Base-by-base conservation (phyloP, 2,329 filamentous ascomycete species). In the Chaetomiaceae sp. region DNA sequence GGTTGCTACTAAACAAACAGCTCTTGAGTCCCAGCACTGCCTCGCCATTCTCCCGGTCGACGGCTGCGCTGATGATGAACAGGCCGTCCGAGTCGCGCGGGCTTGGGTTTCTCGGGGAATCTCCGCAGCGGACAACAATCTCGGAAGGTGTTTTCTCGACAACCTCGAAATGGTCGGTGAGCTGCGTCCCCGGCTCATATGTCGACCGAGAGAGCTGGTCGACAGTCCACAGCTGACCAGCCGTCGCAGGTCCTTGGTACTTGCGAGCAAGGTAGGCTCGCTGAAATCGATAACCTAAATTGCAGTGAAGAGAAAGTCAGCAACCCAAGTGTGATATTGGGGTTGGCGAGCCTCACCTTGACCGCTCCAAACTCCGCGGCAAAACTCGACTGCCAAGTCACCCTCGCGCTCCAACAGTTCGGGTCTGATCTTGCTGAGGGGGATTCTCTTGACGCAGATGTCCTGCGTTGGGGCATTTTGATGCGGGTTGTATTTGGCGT, bases 81-180 rank as follows among this genome's bases (percentile, higher is more conserved):
- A 87, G 68, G 0, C 85, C 85, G 60, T 88, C 85, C 1, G 76
- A 78, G 8, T 74, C 70, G 7, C 85, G 74, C 2, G 78, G 73
- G 0, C 70, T 76, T 39, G 69, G 70, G 39, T 78, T 78, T 19
- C 79, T 71, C 0, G 85, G 85, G 2, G 79, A 79, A 55, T 83
- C 85, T 14, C 85, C 85, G 57, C 80, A 85, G 19, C 85, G 79
- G 19, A 87, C 74, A 1, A 81, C 73, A 53, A 87, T 83, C 10
- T 74, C 70, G 6, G 73, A 74, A 0, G 77, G 70, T 0, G 78
- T 82, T 67, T 84, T 84, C 47, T 82, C 78, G 1, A 88, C 70
- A 0, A 88, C 83, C 64, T 87, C 82, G 62, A 88, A 88, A 65
- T 88, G 85, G 63, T 88, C 83, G 3, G 81, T 85, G 51, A 88